Percentiles rank a stretch among this genome's conserved stretches.
Evolutionary conservation across 148 eudicot species (phyloP).

Genomic region (Silene conica): DNA sequence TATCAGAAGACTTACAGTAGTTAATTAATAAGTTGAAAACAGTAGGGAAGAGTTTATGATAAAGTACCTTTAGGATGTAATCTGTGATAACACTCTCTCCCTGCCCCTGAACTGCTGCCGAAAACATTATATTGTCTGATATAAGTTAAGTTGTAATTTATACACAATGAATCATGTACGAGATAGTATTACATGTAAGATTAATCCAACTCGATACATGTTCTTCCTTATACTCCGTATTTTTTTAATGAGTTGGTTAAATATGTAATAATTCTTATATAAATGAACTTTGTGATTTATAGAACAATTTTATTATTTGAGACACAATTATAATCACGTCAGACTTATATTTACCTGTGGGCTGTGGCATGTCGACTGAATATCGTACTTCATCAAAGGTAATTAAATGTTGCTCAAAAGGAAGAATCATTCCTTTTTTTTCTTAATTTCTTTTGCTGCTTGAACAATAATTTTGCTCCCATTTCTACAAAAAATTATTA

Average conservation of each 20-base stretch:
- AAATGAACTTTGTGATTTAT: too few species aligned
- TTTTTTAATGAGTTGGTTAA: too few species aligned
- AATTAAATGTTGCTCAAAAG: slow-evolving; percentile 70
- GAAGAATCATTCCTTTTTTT: slow-evolving; percentile 67
- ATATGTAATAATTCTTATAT: too few species aligned
- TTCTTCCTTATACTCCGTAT: too few species aligned
- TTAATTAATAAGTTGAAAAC: background rate
- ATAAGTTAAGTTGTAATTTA: too few species aligned
- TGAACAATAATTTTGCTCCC: slow-evolving; percentile 10
- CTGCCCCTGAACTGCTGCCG: slow-evolving; percentile 66
- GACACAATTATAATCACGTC: too few species aligned
- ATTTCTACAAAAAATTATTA: slow-evolving; percentile 9
- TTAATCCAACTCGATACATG: too few species aligned
- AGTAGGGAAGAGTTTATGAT: background rate
- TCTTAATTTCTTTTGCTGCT: slow-evolving; percentile 20
- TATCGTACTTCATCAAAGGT: slow-evolving; percentile 65
- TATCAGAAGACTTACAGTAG: background rate
- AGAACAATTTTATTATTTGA: too few species aligned
- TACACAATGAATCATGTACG: too few species aligned
- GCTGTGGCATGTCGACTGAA: slow-evolving; percentile 86
- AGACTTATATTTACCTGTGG: slow-evolving; percentile 21
- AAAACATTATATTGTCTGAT: background rate
- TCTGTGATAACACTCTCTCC: slow-evolving; percentile 60
- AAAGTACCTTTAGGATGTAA: slow-evolving; percentile 58
- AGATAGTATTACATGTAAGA: too few species aligned